These are phyloP conservation scores for Chlamydomonas asymmetrica DNA, from an alignment of 139 green algal species.

Conservation along the genomic window DNA sequence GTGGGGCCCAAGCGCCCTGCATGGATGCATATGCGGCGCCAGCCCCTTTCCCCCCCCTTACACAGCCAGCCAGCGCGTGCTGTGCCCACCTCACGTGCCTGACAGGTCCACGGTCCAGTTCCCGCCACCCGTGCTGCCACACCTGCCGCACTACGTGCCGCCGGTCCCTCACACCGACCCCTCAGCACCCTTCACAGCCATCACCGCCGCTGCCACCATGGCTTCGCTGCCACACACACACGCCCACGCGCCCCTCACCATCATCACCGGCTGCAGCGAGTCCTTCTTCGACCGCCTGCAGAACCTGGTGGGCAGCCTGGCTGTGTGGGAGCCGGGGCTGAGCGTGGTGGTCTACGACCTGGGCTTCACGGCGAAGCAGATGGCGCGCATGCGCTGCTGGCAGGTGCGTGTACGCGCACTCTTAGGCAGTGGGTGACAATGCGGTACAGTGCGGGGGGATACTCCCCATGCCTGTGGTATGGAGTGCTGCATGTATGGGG, in stretches of 20 bases:
- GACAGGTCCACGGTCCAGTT: conserved; percentile 8
- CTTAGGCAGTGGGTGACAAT: too few species aligned
- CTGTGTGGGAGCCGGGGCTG: conserved; percentile 36
- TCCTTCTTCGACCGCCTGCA: conserved; percentile 44
- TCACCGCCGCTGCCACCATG: too few species aligned
- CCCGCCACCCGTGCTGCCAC: not conserved
- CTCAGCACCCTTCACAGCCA: conserved; percentile 20
- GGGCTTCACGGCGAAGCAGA: conserved; percentile 33
- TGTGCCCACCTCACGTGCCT: too few species aligned
- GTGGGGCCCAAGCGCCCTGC: too few species aligned
- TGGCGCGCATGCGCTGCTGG: conserved; percentile 3
- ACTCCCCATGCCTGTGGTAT: too few species aligned
- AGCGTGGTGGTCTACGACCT: conserved; percentile 44
- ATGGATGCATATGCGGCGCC: too few species aligned
- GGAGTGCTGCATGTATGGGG: too few species aligned
- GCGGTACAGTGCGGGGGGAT: too few species aligned
- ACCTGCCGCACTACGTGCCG: conserved; percentile 25
- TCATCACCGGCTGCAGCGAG: conserved; percentile 36
- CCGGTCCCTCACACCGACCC: conserved; percentile 24
- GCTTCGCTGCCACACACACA: too few species aligned
- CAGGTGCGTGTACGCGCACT: too few species aligned
- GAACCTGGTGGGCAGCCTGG: conserved; percentile 41
- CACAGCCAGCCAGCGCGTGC: too few species aligned
- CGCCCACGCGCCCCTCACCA: conserved; percentile 24
- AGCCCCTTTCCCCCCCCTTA: too few species aligned